Conservation (phyloP, 805 yeast species). For the Pichia deserticola region DNA sequence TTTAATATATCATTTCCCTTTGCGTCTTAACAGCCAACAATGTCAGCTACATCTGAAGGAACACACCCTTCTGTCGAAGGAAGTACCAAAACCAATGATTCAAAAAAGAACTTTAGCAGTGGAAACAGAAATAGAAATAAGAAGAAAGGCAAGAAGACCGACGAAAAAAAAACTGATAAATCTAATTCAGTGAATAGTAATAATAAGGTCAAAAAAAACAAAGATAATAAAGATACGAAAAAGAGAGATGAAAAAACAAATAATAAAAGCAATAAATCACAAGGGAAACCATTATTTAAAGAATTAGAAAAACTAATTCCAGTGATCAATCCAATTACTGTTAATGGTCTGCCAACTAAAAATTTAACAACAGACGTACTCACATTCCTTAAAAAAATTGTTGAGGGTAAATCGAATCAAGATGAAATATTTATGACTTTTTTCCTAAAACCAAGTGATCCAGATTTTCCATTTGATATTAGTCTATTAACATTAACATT, state of each 20-base stretch:
- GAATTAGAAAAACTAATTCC: slow-evolving; percentile 20
- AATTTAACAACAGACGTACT: slow-evolving; percentile 14
- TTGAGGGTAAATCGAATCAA: slow-evolving; percentile 10
- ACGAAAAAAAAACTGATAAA: too few relatives aligned
- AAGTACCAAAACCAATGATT: too few relatives aligned
- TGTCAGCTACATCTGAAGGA: too few relatives aligned
- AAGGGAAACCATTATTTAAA: slow-evolving; percentile 9
- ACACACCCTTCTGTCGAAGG: too few relatives aligned
- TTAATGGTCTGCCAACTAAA: slow-evolving; percentile 24
- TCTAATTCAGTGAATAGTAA: too few relatives aligned
- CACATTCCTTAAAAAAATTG: slow-evolving; percentile 14
- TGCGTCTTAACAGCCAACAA: too few relatives aligned
- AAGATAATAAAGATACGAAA: too few relatives aligned
- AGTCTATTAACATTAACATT: slow-evolving; percentile 45
- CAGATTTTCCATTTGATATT: slow-evolving; percentile 65
- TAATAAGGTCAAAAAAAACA: too few relatives aligned
- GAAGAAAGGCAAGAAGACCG: too few relatives aligned
- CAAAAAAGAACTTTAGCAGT: too few relatives aligned
- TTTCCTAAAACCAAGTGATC: slow-evolving; percentile 52
- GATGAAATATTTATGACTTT: slow-evolving; percentile 36
- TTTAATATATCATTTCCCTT: too few relatives aligned
- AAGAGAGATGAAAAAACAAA: not conserved
- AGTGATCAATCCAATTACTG: slow-evolving; percentile 15
- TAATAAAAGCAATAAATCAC: not conserved
- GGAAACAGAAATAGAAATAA: too few relatives aligned